phyloP scores from a whole-genome alignment of 225 moss, liverwort and hornwort genomes.

The Sphagnum tenellum region DNA sequence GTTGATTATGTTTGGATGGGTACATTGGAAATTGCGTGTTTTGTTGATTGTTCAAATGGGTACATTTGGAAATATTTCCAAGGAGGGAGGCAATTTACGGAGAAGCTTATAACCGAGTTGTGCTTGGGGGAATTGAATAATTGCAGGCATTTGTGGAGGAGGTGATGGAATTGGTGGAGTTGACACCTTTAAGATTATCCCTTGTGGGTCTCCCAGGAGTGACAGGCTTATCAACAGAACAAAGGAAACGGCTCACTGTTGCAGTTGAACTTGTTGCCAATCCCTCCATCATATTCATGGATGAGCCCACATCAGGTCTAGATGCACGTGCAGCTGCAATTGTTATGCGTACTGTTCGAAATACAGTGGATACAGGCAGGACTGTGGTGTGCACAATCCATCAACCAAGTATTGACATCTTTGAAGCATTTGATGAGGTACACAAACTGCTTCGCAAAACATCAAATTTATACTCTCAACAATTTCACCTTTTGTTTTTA shows the following conservation, averaged over 20 bases:
- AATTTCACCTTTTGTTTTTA: too few species aligned
- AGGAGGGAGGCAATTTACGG: too few species aligned
- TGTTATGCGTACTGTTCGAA: constrained; percentile 54
- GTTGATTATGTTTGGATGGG: too few species aligned
- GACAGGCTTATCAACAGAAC: constrained; percentile 72
- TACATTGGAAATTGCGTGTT: too few species aligned
- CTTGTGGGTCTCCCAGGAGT: constrained; percentile 69
- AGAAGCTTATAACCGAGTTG: too few species aligned
- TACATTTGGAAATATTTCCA: too few species aligned
- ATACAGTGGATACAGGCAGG: constrained; percentile 50
- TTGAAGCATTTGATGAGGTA: constrained; percentile 32
- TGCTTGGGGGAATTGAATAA: too few species aligned
- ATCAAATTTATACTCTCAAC: too few species aligned
- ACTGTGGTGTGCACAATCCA: constrained; percentile 86
- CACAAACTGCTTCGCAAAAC: neutral
- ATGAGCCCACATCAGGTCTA: constrained; percentile 66
- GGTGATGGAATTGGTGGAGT: constrained; percentile 75
- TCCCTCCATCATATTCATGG: constrained; percentile 85
- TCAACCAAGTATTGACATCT: constrained; percentile 44
- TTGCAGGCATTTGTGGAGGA: constrained; percentile 70
- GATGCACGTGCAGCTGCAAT: constrained; percentile 55
- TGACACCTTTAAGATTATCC: constrained; percentile 26
- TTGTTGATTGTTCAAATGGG: too few species aligned
- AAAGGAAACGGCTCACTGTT: constrained; percentile 69
- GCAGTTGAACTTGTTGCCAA: constrained; percentile 84